Percentiles rank a stretch among this genome's conserved stretches.
Evolutionary conservation across 257 asterid species (phyloP).

Genomic region (Asclepias syriaca): DNA sequence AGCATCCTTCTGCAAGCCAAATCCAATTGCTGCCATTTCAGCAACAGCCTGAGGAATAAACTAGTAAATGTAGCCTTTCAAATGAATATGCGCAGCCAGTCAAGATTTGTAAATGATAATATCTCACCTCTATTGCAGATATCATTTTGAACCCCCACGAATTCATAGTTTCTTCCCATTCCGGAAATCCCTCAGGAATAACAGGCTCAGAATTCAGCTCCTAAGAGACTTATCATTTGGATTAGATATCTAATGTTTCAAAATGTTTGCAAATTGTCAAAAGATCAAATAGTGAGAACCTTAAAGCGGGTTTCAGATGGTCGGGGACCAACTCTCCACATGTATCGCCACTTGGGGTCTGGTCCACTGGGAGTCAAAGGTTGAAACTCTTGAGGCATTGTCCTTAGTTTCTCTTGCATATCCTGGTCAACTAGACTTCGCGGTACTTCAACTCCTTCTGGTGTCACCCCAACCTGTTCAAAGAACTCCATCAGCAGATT

Average conservation of each 20-base stretch:
- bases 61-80: slow-evolving; percentile 9
- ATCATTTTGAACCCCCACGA: slow-evolving; percentile 94
- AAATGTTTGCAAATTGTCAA: slow-evolving; percentile 13
- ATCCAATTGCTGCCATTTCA: slow-evolving; percentile 97
- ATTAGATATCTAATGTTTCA: slow-evolving; percentile 3
- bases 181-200: slow-evolving; percentile 88
- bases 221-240: slow-evolving; percentile 25
- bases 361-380: slow-evolving; percentile 79
- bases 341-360: slow-evolving; percentile 97
- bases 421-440: slow-evolving; percentile 87
- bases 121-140: slow-evolving; percentile 71
- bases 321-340: slow-evolving; percentile 98
- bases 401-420: slow-evolving; percentile 72
- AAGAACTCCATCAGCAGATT: slow-evolving; percentile 10
- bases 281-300: slow-evolving; percentile 35
- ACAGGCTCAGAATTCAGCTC: slow-evolving; percentile 97
- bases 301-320: slow-evolving; percentile 67
- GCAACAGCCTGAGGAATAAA: slow-evolving; percentile 66
- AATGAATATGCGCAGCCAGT: slow-evolving; percentile 2
- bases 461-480: slow-evolving; percentile 91
- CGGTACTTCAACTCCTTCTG: slow-evolving; percentile 98
- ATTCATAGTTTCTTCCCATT: slow-evolving; percentile 90
- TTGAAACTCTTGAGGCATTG: slow-evolving; percentile 58
- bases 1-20: slow-evolving; percentile 87
- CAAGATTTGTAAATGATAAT: slow-evolving; percentile 15